phyloP scores from a whole-genome alignment of 257 asterid genomes.

The Scutellaria barbata region DNA sequence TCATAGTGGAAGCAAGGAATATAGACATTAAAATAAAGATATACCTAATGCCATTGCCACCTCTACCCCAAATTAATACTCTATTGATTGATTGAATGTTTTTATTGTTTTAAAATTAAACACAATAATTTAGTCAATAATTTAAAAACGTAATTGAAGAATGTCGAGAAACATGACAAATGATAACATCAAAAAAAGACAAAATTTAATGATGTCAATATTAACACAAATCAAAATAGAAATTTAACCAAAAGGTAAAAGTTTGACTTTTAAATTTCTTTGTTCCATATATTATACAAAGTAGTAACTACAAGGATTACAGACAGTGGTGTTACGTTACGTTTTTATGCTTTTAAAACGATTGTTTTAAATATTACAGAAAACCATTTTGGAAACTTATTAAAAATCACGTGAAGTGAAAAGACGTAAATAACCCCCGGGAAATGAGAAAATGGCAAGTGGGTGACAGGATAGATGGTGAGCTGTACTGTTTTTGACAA shows the following conservation, averaged over 20 bases:
- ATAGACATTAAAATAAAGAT: not conserved
- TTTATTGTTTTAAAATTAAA: no score
- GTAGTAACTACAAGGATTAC: no score
- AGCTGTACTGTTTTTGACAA: conserved; percentile 41
- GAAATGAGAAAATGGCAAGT: conserved; percentile 33
- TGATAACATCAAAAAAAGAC: no score
- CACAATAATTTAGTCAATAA: no score
- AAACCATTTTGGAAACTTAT: no score
- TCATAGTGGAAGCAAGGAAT: conserved; percentile 19
- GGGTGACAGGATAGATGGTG: conserved; percentile 39
- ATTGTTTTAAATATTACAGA: no score
- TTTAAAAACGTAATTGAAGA: not conserved
- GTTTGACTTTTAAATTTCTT: not conserved
- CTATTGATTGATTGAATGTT: not conserved
- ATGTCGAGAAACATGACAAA: not conserved
- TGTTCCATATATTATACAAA: not conserved
- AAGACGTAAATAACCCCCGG: conserved; percentile 43
- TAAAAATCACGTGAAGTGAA: not conserved
- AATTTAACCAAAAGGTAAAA: not conserved
- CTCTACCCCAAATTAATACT: not conserved
- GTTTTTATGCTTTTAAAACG: no score
- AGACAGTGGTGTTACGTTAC: no score
- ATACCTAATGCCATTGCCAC: not conserved
- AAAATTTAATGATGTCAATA: not conserved
- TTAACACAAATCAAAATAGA: not conserved